Evolutionary conservation across 2,329 filamentous ascomycete genomes (phyloP).

Genomic region (Alternaria arbusti): DNA sequence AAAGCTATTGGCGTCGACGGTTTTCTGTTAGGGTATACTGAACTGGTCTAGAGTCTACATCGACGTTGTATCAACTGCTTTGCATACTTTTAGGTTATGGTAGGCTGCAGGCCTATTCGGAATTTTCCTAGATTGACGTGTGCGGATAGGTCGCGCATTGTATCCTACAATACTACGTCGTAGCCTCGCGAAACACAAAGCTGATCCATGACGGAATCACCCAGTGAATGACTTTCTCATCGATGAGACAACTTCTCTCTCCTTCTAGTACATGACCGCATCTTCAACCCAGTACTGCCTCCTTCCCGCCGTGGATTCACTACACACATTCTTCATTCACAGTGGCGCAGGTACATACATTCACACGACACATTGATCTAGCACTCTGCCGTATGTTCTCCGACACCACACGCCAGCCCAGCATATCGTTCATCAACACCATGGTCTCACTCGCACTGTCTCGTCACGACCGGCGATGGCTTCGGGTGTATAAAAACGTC

Average conservation of each 20-base stretch:
- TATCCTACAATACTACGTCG: neutral
- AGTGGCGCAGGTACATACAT: neutral
- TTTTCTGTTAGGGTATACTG: too few relatives aligned
- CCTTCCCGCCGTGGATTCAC: neutral
- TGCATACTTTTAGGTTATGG: too few relatives aligned
- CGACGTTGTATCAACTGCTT: too few relatives aligned
- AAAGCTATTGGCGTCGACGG: too few relatives aligned
- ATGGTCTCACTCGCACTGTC: neutral
- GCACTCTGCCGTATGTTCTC: neutral
- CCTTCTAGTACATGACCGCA: neutral
- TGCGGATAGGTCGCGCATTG: neutral
- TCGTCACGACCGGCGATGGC: neutral
- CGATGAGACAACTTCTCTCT: neutral
- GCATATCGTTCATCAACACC: neutral
- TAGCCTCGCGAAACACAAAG: neutral
- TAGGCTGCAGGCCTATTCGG: too few relatives aligned
- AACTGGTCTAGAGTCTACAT: too few relatives aligned
- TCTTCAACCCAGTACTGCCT: rapidly evolving
- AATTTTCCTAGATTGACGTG: too few relatives aligned
- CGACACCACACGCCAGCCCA: neutral
- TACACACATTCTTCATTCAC: neutral
- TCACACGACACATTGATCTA: neutral
- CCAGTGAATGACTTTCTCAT: neutral
- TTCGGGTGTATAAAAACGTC: neutral
- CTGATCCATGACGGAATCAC: neutral